Conservation (phyloP, 257 asterid genomes). For the Solanum rostratum region DNA sequence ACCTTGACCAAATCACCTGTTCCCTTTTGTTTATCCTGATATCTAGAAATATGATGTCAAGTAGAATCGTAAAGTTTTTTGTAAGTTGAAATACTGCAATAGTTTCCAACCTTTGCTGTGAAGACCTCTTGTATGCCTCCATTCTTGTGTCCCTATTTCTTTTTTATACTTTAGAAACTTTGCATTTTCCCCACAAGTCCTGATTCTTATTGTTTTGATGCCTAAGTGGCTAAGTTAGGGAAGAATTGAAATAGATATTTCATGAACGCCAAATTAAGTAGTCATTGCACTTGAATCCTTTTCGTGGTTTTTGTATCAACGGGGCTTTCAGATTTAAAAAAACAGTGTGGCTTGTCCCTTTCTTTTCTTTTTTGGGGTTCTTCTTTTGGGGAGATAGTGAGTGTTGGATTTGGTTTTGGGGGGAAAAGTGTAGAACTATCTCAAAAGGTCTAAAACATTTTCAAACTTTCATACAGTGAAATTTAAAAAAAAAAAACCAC, state of each 20-base stretch:
- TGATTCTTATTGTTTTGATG: neutral
- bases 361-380: neutral
- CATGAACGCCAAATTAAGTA: neutral
- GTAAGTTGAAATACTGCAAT: neutral
- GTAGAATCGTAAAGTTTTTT: neutral
- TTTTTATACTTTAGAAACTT: neutral
- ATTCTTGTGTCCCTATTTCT: neutral
- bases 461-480: neutral
- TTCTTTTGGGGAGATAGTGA: neutral
- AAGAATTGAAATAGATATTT: neutral
- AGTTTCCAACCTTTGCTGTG: neutral
- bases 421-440: neutral
- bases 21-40: neutral
- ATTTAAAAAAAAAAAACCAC: neutral
- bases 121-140: neutral
- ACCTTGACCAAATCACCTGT: neutral
- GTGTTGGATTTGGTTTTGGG: neutral
- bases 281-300: neutral
- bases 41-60: neutral
- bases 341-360: neutral
- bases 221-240: neutral
- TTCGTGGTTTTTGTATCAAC: neutral
- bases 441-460: neutral
- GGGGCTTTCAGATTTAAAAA: neutral
- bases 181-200: neutral